These are phyloP conservation scores for Fusarium pseudocircinatum DNA, from an alignment of 2,329 filamentous ascomycete species.

Conservation along the genomic window DNA sequence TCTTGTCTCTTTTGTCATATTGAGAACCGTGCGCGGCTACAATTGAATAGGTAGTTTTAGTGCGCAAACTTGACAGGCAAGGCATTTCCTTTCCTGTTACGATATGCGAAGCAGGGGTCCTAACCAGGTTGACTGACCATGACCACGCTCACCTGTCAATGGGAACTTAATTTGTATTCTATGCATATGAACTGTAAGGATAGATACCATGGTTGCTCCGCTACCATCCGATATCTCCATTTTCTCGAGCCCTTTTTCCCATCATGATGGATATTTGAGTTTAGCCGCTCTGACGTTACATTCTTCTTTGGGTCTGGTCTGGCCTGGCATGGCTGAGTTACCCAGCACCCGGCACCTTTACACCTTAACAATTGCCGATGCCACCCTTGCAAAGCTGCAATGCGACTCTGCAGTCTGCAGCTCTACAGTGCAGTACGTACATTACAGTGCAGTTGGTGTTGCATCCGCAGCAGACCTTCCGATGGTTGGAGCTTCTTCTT, in stretches of 20 bases:
- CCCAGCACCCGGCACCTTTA: neutral
- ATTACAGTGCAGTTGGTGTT: neutral
- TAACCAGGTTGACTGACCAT: slow-evolving; percentile 4
- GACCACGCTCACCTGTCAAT: slow-evolving; percentile 28
- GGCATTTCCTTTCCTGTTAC: neutral
- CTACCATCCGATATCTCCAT: neutral
- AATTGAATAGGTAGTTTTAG: neutral
- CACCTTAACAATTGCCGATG: slow-evolving; percentile 1
- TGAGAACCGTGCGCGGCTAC: slow-evolving; percentile 15
- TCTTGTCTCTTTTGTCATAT: slow-evolving; percentile 8
- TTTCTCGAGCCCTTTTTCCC: neutral
- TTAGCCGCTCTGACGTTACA: neutral
- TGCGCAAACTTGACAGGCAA: neutral
- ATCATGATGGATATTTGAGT: neutral
- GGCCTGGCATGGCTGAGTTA: neutral
- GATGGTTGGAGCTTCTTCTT: neutral
- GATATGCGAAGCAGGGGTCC: slow-evolving; percentile 18
- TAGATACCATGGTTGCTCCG: neutral
- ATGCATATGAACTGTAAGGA: neutral
- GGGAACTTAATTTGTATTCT: slow-evolving; percentile 15
- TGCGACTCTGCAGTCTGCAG: neutral
- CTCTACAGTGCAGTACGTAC: neutral
- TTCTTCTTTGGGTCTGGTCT: neutral
- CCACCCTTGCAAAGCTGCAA: slow-evolving; percentile 4
- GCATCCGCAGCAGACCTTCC: neutral